These are phyloP conservation scores for Senecio squalidus DNA, from an alignment of 140 eudicot species.

Conservation along the genomic window DNA sequence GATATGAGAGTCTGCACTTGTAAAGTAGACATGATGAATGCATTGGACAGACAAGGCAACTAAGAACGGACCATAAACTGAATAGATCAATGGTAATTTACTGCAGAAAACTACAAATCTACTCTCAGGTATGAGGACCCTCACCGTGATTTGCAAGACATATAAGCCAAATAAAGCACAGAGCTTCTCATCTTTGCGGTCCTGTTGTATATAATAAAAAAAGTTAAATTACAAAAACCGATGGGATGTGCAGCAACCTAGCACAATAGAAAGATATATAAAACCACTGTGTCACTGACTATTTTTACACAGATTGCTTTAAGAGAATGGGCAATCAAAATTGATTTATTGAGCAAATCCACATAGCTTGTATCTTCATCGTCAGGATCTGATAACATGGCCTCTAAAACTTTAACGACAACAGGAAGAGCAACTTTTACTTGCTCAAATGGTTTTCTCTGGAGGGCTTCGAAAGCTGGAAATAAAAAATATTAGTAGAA, in stretches of 20 bases:
- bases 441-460: slow-evolving; percentile 81
- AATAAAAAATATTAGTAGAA: slow-evolving; percentile 13
- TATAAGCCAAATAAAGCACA: slow-evolving; percentile 62
- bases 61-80: neutral
- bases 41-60: neutral
- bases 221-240: slow-evolving; percentile 19
- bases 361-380: slow-evolving; percentile 41
- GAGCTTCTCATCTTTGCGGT: slow-evolving; percentile 42
- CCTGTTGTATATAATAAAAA: slow-evolving; percentile 43
- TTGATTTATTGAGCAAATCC: slow-evolving; percentile 49
- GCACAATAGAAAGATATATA: slow-evolving; percentile 6
- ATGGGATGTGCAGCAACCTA: slow-evolving; percentile 13
- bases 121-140: slow-evolving; percentile 16
- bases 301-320: slow-evolving; percentile 39
- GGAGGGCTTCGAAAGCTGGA: slow-evolving; percentile 56
- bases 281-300: slow-evolving; percentile 38
- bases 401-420: slow-evolving; percentile 49
- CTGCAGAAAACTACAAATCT: neutral
- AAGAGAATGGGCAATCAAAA: slow-evolving; percentile 57
- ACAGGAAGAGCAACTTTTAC: slow-evolving; percentile 68
- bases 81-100: neutral
- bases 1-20: slow-evolving; percentile 69
- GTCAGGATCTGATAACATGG: slow-evolving; percentile 40
- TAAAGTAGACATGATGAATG: slow-evolving; percentile 14
- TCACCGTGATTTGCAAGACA: slow-evolving; percentile 76